Evolutionary conservation across 2,329 filamentous ascomycete genomes (phyloP).

Genomic region (Orbilia brochopaga): DNA sequence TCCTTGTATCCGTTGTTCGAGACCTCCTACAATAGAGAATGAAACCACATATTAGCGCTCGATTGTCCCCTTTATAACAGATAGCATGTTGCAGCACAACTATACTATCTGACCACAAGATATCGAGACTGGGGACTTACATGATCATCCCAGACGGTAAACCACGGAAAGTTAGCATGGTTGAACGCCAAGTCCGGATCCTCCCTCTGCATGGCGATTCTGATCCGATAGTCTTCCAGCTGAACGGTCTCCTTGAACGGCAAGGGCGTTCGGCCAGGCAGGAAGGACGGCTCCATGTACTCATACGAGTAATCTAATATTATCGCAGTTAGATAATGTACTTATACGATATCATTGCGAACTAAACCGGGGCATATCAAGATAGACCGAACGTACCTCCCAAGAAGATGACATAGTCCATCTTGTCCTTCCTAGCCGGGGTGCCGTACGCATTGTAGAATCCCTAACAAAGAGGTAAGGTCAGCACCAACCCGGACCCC

Average conservation of each 20-base stretch:
- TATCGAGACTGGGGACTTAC: conserved; percentile 19
- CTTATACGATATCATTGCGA: not conserved
- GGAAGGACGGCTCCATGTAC: conserved; percentile 59
- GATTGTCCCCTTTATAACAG: not conserved
- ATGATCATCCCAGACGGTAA: conserved; percentile 62
- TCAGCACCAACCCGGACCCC: conserved; percentile 9
- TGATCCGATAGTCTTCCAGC: conserved; percentile 60
- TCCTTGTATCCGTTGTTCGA: conserved; percentile 71
- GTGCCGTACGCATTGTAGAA: conserved; percentile 63
- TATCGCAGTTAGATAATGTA: conserved; percentile 21
- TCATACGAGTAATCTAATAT: conserved; percentile 70
- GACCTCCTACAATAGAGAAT: conserved; percentile 60
- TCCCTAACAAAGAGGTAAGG: conserved; percentile 58
- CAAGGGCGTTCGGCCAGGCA: conserved; percentile 55
- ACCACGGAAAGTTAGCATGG: conserved; percentile 60
- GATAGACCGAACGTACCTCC: conserved; percentile 19
- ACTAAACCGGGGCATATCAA: too few relatives aligned
- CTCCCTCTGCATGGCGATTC: conserved; percentile 57
- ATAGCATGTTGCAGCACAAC: not conserved
- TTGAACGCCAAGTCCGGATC: conserved; percentile 60
- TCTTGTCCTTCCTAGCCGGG: conserved; percentile 59
- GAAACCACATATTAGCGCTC: conserved; percentile 14
- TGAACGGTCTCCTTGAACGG: conserved; percentile 56
- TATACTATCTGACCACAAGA: conserved; percentile 3
- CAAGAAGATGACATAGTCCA: conserved; percentile 60